phyloP scores from a whole-genome alignment of 1,284 basidiomycete genomes.

The Ustilago vetiveriae region DNA sequence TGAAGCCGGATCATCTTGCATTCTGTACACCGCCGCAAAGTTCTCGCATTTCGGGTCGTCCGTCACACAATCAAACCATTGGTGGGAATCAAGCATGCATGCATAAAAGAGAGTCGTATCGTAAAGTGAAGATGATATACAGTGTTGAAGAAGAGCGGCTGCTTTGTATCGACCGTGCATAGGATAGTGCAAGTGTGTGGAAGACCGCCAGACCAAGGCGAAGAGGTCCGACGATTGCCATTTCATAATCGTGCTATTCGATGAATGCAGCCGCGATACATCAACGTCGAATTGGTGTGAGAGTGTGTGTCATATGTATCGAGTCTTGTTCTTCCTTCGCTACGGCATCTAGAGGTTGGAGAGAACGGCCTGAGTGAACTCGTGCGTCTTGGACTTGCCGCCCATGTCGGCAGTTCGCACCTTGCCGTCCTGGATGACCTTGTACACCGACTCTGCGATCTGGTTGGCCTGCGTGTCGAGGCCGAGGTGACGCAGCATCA shows the following conservation, averaged over 20 bases:
- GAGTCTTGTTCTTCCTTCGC: not conserved
- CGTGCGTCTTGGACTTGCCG: conserved; percentile 70
- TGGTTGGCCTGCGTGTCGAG: conserved; percentile 93
- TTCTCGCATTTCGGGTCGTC: not conserved
- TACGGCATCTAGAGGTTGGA: conserved; percentile 47
- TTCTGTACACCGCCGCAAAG: not conserved
- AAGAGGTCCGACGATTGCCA: not conserved
- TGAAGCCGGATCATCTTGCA: not conserved
- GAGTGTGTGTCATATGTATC: not conserved
- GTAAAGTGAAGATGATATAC: conserved; percentile 28
- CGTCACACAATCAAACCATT: conserved; percentile 8
- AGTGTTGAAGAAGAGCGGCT: conserved; percentile 17
- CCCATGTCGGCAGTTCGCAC: conserved; percentile 95
- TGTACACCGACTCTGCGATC: conserved; percentile 91
- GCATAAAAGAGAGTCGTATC: conserved; percentile 21
- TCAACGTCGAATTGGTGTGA: conserved; percentile 17
- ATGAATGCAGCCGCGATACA: not conserved
- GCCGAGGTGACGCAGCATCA: conserved; percentile 99
- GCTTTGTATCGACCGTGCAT: not conserved
- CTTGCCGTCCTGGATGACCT: conserved; percentile 88
- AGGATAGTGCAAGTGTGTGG: not conserved
- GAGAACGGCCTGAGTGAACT: conserved; percentile 66
- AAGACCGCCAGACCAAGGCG: not conserved
- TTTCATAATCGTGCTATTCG: not conserved
- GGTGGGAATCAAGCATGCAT: conserved; percentile 39